Base-by-base conservation (phyloP, 306 rosid species). In the Trifolium repens region DNA sequence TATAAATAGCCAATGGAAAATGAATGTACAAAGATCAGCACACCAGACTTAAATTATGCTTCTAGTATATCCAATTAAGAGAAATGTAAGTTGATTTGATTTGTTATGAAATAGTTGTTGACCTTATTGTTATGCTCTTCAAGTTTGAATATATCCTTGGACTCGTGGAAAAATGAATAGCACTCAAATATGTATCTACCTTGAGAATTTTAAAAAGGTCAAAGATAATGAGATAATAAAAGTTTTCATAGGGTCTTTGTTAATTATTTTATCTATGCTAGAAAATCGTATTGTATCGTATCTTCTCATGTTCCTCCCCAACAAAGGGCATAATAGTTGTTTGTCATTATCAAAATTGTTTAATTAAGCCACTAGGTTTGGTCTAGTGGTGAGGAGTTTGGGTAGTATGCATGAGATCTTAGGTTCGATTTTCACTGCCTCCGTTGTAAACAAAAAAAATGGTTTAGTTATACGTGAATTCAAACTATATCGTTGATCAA, bases 401-500 rank as follows among this genome's bases (percentile, higher is more conserved):
- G 19, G 19, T 17, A 17, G 19, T 17, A 17, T 17, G 19, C 19
- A 17, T 17, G 19, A 17, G 19, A 17, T 17, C 19, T 17, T 17
- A 17, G 19, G 19, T 17, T 17, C 19, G 19, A 17, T 17, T 17
- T 17, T 17, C 19, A 17, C 19, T 17, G 19, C 19, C 19, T 17
- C 19, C 19, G 19, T 17, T 17, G 19, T 17, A 17, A 17, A 17
- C 19, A 17, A 17, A 17, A 17, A 17, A 17, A 47, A 63, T 74
- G 81, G 52, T 64, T 74, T 58, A 43, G 30, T 72, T 54, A 43
- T 71, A 8, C 67, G 26, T 77, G 59, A 81, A 71, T 71, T 71
- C n/a, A 64, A 47, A 66, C 26, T 53, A 15, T 58, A 66, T 77
- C 46, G 10, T 66, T 49, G 27, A 63, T 67, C 15, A 34, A 79